Percentiles rank a stretch among this genome's conserved stretches.
These are phyloP conservation scores for Trichoderma gracile DNA, from an alignment of 2,329 filamentous ascomycete species.

Conservation along the genomic window DNA sequence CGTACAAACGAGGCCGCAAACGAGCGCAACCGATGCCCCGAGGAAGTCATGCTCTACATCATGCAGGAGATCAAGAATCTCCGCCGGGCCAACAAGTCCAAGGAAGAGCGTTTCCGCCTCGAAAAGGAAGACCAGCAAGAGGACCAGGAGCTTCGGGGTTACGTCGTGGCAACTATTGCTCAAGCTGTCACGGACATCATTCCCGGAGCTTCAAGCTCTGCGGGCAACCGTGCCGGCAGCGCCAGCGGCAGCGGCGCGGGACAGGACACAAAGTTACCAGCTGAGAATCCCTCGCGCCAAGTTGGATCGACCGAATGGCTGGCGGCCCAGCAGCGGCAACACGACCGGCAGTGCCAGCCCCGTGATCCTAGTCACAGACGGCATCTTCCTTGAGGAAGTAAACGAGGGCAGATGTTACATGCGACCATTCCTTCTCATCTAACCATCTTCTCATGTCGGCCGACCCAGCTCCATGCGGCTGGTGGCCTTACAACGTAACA, in stretches of 20 bases:
- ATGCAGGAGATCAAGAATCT: conserved; percentile 87
- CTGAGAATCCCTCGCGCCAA: conserved; percentile 58
- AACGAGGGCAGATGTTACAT: neutral
- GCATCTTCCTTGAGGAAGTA: conserved; percentile 37
- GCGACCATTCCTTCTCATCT: neutral
- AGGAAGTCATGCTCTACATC: conserved; percentile 88
- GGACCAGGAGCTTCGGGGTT: conserved; percentile 71
- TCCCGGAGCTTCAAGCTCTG: conserved; percentile 46
- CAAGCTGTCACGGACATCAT: conserved; percentile 70
- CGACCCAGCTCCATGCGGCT: neutral
- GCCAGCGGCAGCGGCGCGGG: conserved; percentile 34
- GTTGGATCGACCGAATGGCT: conserved; percentile 54
- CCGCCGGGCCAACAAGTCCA: conserved; percentile 79
- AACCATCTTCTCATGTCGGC: neutral
- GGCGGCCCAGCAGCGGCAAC: conserved; percentile 49
- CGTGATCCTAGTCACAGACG: conserved; percentile 49
- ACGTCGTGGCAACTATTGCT: conserved; percentile 72
- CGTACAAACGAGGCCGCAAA: conserved; percentile 71
- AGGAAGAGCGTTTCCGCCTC: conserved; percentile 78
- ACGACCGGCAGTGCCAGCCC: conserved; percentile 44
- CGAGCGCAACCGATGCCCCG: conserved; percentile 77
- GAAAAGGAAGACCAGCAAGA: conserved; percentile 79
- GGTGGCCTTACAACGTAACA: neutral
- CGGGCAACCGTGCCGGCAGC: conserved; percentile 28
- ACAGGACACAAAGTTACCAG: conserved; percentile 62